phyloP scores from a whole-genome alignment of 2,329 filamentous ascomycete species.

The Phyllosticta ampelicida region DNA sequence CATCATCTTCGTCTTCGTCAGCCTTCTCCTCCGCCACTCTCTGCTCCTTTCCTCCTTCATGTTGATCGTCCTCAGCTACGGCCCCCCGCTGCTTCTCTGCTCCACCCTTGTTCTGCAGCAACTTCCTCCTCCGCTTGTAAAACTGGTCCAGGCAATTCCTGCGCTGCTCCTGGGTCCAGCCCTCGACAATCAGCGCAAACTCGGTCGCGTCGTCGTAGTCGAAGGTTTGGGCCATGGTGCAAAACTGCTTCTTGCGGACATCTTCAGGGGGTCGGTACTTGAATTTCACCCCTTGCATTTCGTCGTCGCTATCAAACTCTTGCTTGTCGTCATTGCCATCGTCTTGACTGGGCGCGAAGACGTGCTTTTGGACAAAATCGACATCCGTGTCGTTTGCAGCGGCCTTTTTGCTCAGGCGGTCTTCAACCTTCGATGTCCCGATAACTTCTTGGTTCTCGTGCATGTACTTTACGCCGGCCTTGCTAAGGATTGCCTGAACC shows the following conservation, averaged over 20 bases:
- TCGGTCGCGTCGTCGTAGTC: slow-evolving; percentile 67
- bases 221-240: slow-evolving; percentile 72
- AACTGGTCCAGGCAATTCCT: slow-evolving; percentile 69
- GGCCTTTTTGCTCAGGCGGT: slow-evolving; percentile 67
- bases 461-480: slow-evolving; percentile 85
- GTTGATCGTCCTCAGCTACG: not conserved
- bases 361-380: slow-evolving; percentile 40
- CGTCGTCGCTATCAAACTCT: slow-evolving; percentile 14
- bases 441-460: slow-evolving; percentile 95
- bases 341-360: slow-evolving; percentile 45
- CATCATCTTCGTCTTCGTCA: not conserved
- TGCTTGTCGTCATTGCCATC: slow-evolving; percentile 9
- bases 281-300: slow-evolving; percentile 35
- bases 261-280: slow-evolving; percentile 63
- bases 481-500: slow-evolving; percentile 77
- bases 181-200: slow-evolving; percentile 84
- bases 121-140: slow-evolving; percentile 51
- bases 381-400: slow-evolving; percentile 47
- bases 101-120: not conserved
- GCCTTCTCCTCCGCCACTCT: not conserved
- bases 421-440: slow-evolving; percentile 85
- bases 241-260: slow-evolving; percentile 74
- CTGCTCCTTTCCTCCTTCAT: not conserved
- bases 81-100: no score
- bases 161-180: slow-evolving; percentile 76